Conservation (phyloP, 352 stramenopile genomes). For the Globisporangium iwayamae region DNA sequence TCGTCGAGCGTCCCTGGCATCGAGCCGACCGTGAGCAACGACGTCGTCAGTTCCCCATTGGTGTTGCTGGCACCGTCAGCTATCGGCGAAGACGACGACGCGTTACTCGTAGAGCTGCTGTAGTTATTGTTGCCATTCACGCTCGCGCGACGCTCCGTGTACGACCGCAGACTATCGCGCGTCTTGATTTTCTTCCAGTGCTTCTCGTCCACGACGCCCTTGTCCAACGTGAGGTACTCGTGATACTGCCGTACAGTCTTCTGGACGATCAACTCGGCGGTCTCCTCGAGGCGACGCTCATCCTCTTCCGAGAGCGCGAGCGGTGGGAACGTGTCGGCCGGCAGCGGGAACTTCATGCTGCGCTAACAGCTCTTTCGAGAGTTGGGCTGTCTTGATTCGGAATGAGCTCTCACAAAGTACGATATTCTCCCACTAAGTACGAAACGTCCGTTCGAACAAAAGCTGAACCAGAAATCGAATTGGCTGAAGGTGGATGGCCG, state of each 20-base stretch:
- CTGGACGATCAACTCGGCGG: slow-evolving; percentile 1
- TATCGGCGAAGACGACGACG: not conserved
- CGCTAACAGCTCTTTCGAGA: not conserved
- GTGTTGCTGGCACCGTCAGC: not conserved
- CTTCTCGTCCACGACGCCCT: slow-evolving; percentile 28
- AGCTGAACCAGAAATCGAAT: too few relatives aligned
- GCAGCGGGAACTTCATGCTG: slow-evolving; percentile 8
- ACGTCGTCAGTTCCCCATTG: too few relatives aligned
- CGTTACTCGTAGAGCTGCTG: not conserved
- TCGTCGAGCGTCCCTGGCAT: slow-evolving; percentile 39
- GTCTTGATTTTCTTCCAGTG: slow-evolving; percentile 33
- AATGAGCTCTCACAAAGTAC: too few relatives aligned
- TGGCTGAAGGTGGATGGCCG: too few relatives aligned
- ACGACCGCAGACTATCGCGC: not conserved
- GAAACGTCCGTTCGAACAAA: too few relatives aligned
- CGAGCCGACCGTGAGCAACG: slow-evolving; percentile 21
- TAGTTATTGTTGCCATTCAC: not conserved
- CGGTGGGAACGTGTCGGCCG: not conserved
- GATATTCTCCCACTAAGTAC: too few relatives aligned
- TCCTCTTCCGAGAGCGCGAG: slow-evolving; percentile 6
- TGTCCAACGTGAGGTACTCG: slow-evolving; percentile 16
- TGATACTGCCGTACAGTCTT: slow-evolving; percentile 1
- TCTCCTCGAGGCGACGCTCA: not conserved
- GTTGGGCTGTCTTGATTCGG: too few relatives aligned
- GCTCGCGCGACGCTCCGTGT: slow-evolving; percentile 1